A percentile compares a stretch with the other conserved stretches of the same genome.
Conservation (phyloP, 495 filamentous ascomycete genomes). For the Trichoderma gamsii region DNA sequence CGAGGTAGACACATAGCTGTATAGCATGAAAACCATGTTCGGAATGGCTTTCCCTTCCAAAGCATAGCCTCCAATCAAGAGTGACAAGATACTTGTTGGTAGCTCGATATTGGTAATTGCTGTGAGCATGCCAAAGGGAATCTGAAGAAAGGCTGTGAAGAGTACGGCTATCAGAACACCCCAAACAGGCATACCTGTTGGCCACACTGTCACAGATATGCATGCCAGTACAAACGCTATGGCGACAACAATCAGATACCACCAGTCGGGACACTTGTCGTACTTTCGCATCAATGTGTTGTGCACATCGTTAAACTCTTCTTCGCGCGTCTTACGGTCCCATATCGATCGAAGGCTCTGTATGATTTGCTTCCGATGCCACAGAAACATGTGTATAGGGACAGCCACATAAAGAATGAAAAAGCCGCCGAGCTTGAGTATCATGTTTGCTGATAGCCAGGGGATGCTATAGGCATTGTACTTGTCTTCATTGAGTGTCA, state of each 20-base stretch:
- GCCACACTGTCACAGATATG: background rate
- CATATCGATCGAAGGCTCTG: constrained; percentile 29
- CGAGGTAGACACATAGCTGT: constrained; percentile 52
- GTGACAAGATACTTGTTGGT: constrained; percentile 26
- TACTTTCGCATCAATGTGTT: constrained; percentile 37
- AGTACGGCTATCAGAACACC: constrained; percentile 27
- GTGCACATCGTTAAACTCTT: constrained; percentile 28
- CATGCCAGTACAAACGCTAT: constrained; percentile 27
- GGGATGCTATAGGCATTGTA: constrained; percentile 35
- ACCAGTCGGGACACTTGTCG: constrained; percentile 28
- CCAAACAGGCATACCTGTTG: constrained; percentile 23
- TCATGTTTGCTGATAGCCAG: constrained; percentile 31
- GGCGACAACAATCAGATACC: constrained; percentile 36
- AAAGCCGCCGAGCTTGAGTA: constrained; percentile 31
- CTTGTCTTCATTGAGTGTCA: constrained; percentile 30
- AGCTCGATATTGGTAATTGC: constrained; percentile 27
- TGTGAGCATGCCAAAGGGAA: constrained; percentile 28
- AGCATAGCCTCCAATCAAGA: constrained; percentile 29
- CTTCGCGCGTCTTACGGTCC: background rate
- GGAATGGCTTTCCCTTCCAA: constrained; percentile 27
- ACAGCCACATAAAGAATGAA: constrained; percentile 36
- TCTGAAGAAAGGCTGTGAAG: constrained; percentile 28
- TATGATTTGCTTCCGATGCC: constrained; percentile 35
- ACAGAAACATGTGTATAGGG: constrained; percentile 32
- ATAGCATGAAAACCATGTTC: constrained; percentile 31